Conservation (phyloP, 2,329 filamentous ascomycete species). For the Phyllosticta capitalensis region DNA sequence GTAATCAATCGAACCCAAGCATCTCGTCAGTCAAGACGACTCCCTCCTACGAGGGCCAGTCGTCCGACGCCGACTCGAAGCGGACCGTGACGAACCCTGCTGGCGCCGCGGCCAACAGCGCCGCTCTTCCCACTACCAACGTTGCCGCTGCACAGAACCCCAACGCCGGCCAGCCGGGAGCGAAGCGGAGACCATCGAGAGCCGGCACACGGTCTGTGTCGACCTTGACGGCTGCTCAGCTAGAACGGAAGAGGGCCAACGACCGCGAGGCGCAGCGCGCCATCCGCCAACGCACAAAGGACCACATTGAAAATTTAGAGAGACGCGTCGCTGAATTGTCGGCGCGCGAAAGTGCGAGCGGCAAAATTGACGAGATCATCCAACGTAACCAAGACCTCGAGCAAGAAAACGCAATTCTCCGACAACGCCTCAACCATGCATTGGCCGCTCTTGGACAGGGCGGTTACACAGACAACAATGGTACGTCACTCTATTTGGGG, state of each 20-base stretch:
- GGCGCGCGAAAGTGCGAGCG: conserved; percentile 36
- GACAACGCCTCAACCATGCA: conserved; percentile 39
- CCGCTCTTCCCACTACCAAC: background rate
- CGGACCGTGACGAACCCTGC: conserved; percentile 17
- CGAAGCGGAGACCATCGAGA: conserved; percentile 42
- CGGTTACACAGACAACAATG: conserved; percentile 22
- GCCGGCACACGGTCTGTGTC: conserved; percentile 49
- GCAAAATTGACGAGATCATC: conserved; percentile 42
- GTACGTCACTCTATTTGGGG: conserved; percentile 19
- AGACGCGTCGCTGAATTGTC: conserved; percentile 44
- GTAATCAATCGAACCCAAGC: conserved; percentile 20
- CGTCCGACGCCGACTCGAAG: conserved; percentile 29
- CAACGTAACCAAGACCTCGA: conserved; percentile 46
- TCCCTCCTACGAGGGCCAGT: conserved; percentile 29
- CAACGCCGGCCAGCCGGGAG: conserved; percentile 17
- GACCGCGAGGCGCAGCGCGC: conserved; percentile 52
- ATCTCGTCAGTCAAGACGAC: conserved; percentile 28
- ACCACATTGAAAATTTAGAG: conserved; percentile 50
- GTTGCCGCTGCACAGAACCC: background rate
- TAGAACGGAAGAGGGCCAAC: conserved; percentile 51
- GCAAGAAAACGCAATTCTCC: conserved; percentile 44
- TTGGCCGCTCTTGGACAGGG: conserved; percentile 29
- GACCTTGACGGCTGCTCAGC: conserved; percentile 47
- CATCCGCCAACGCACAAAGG: conserved; percentile 49
- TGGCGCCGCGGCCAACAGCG: conserved; percentile 7